phyloP scores from a whole-genome alignment of 768 basidiomycete genomes.

The Suillus weaverae region DNA sequence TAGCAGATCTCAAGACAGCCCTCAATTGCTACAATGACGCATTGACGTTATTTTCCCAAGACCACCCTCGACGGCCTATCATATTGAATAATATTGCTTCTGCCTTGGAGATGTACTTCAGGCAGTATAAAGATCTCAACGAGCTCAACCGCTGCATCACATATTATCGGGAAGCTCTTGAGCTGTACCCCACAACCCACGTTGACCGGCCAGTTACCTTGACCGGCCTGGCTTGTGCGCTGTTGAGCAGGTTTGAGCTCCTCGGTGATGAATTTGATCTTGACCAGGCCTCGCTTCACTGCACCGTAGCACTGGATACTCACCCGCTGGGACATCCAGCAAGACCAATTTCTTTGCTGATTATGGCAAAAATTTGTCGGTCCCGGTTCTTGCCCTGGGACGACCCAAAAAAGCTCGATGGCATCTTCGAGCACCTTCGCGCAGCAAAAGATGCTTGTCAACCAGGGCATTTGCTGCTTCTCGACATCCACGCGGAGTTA shows the following conservation, averaged over 20 bases:
- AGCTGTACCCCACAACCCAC: conserved; percentile 17
- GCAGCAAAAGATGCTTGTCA: conserved; percentile 25
- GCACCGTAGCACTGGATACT: conserved; percentile 13
- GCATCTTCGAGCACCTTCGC: conserved; percentile 26
- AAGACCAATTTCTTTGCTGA: conserved; percentile 18
- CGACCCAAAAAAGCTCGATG: conserved; percentile 22
- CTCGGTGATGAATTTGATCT: conserved; percentile 28
- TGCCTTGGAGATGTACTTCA: conserved; percentile 19
- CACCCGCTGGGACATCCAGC: conserved; percentile 10
- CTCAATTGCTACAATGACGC: conserved; percentile 29
- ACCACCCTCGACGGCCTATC: conserved; percentile 16
- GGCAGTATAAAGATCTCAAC: conserved; percentile 17
- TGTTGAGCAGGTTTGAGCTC: conserved; percentile 26
- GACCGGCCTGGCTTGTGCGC: conserved; percentile 20
- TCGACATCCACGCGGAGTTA: conserved; percentile 29
- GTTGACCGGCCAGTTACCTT: conserved; percentile 16
- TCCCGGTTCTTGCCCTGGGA: conserved; percentile 25
- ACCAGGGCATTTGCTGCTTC: conserved; percentile 18
- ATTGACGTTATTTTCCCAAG: conserved; percentile 17
- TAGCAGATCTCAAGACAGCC: conserved; percentile 27
- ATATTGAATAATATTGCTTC: conserved; percentile 17
- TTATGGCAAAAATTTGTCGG: conserved; percentile 23
- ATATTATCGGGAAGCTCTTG: conserved; percentile 25
- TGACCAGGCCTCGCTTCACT: conserved; percentile 24
- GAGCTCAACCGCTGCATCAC: conserved; percentile 31